These are phyloP conservation scores for Cinchona pubescens DNA, from an alignment of 257 asterid species.

Conservation along the genomic window DNA sequence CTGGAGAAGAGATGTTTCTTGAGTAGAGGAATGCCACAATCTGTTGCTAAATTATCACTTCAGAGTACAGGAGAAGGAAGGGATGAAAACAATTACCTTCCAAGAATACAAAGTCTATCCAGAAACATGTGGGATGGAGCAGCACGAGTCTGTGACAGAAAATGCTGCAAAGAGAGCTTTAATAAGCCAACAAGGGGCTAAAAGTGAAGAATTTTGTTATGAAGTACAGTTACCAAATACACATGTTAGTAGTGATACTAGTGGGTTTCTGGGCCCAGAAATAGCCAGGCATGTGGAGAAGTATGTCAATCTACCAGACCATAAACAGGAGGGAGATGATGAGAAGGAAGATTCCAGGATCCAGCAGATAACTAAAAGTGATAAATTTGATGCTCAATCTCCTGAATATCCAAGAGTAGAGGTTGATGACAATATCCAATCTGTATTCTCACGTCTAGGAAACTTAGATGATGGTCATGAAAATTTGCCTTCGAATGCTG, in stretches of 20 bases:
- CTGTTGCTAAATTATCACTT: constrained; percentile 29
- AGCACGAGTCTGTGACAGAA: background rate
- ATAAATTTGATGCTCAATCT: constrained; percentile 20
- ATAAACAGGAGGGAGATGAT: constrained; percentile 21
- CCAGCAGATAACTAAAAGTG: constrained; percentile 20
- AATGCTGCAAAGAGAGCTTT: constrained; percentile 19
- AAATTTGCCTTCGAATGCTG: background rate
- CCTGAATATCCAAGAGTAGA: constrained; percentile 13
- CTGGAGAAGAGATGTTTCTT: constrained; percentile 19
- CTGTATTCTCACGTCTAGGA: constrained; percentile 26
- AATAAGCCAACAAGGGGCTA: constrained; percentile 16
- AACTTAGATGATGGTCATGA: background rate
- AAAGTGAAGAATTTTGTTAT: constrained; percentile 21
- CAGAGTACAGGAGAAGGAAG: constrained; percentile 23
- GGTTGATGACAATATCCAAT: constrained; percentile 14
- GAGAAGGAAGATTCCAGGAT: constrained; percentile 18
- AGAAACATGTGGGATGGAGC: constrained; percentile 21
- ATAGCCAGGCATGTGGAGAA: constrained; percentile 10
- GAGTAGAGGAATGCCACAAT: constrained; percentile 12
- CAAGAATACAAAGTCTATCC: constrained; percentile 22
- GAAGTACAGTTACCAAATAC: constrained; percentile 15
- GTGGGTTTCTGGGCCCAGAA: constrained; percentile 2
- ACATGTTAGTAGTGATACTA: constrained; percentile 16
- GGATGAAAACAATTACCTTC: constrained; percentile 24
- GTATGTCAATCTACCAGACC: constrained; percentile 17